Evolutionary conservation across 1,284 basidiomycete species (phyloP), one percentile per base, ranked within the genome.

Genomic region (Malassezia globosa): DNA sequence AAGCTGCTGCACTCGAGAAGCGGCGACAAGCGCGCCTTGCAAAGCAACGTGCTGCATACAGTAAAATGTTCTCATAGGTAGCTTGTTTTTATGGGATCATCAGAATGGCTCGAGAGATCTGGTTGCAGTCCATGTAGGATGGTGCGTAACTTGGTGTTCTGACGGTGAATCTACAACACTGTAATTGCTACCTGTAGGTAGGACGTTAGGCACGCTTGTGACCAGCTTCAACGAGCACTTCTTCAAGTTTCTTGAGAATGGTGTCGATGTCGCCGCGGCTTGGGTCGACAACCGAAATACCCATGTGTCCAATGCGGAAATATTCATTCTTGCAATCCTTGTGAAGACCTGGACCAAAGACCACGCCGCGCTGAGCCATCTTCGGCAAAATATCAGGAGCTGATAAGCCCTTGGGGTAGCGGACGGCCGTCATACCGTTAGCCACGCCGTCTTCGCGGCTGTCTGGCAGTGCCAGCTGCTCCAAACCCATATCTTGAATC

Each of bases 331-430:
- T 94, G 74, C 85, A 82, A 31, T 79, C 80, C 62, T 83, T 81
- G 74, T 95, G 87, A 58, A 97, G 74, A 22, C 92, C 92, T 38
- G 84, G 89, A 27, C 92, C 88, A 35, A 88, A 81, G 33, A 95
- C 79, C 49, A 97, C 77, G 42, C 81, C 82, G 61, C 79, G 80
- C 64, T 79, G 77, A 23, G 76, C 74, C 35, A 89, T 75, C 42
- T 80, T 59, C 24, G 60, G 58, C 47, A 59, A 52, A 41, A 61
- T 51, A 27, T 63, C 58, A 23, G 54, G 50, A 7, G 68, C 66
- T 52, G 64, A 60, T 36, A 70, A 13, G 31, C 68, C 68, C 26
- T 54, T 23, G 10, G 68, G 68, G 55, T 60, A 70, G 37, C 60
- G 59, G 27, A 69, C 66, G 16, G 68, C 68, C 10, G 68, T 70